Conservation (phyloP, 345 rosid species). For the Eucalyptus virginea region DNA sequence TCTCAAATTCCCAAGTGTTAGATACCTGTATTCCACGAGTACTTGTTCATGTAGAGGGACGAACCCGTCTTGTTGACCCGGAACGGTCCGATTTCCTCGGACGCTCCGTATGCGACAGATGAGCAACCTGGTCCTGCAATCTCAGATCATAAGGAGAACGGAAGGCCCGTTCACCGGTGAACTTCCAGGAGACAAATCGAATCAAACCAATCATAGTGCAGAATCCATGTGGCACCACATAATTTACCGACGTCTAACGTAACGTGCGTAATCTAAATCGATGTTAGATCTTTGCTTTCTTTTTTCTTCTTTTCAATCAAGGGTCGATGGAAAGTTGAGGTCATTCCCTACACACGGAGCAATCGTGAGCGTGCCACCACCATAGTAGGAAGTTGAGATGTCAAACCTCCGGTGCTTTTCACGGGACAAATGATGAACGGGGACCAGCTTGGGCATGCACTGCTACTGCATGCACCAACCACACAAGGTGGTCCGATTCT, state of each 20-base stretch:
- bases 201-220: background rate
- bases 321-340: background rate
- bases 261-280: background rate
- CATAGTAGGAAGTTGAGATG: background rate
- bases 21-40: conserved; percentile 68
- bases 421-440: background rate
- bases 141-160: background rate
- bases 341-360: background rate
- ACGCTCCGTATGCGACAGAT: conserved; percentile 92
- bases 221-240: background rate
- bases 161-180: background rate
- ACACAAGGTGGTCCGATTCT: background rate
- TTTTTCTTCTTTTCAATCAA: background rate
- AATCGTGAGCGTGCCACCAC: background rate
- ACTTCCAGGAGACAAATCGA: background rate
- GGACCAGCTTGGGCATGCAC: background rate
- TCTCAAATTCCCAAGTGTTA: background rate
- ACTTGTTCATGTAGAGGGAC: conserved; percentile 50
- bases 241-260: background rate
- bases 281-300: background rate
- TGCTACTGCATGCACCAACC: background rate
- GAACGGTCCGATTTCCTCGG: conserved; percentile 95
- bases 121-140: conserved; percentile 95
- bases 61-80: conserved; percentile 56
- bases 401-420: background rate